Evolutionary conservation across 768 basidiomycete genomes (phyloP).

Genomic region (Psilocybe azurescens): DNA sequence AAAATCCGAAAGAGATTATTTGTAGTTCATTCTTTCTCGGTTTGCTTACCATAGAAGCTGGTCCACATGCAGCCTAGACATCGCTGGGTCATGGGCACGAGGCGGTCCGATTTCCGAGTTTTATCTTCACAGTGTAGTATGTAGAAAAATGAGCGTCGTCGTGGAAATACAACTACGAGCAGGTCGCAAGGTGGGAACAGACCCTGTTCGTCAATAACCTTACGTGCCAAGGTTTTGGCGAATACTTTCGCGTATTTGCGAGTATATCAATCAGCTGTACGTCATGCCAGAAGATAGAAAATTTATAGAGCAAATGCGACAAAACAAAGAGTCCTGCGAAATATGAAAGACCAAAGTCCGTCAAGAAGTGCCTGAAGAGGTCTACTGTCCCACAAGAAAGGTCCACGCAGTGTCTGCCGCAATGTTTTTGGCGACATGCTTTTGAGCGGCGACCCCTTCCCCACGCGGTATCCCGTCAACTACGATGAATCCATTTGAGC

Average conservation of each 20-base stretch:
- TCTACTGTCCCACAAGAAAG: slow-evolving; percentile 32
- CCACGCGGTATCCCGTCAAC: slow-evolving; percentile 58
- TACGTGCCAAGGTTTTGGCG: not conserved
- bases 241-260: not conserved
- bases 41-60: slow-evolving; percentile 8
- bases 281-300: not conserved
- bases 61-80: not conserved
- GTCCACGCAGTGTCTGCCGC: slow-evolving; percentile 54
- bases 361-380: slow-evolving; percentile 7
- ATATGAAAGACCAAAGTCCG: not conserved
- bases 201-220: not conserved
- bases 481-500: slow-evolving; percentile 27
- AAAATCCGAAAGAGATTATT: slow-evolving; percentile 4
- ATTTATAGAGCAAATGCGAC: not conserved
- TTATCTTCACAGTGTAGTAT: not conserved
- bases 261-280: not conserved
- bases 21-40: slow-evolving; percentile 2
- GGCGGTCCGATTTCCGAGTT: slow-evolving; percentile 18
- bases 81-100: slow-evolving; percentile 9
- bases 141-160: slow-evolving; percentile 1
- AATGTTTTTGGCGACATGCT: slow-evolving; percentile 51
- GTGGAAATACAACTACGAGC: slow-evolving; percentile 11
- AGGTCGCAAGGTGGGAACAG: not conserved
- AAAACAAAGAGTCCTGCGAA: not conserved
- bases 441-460: slow-evolving; percentile 53